These are phyloP conservation scores for Fusarium cicatricum DNA, from an alignment of 2,329 filamentous ascomycete genomes.

Conservation along the genomic window DNA sequence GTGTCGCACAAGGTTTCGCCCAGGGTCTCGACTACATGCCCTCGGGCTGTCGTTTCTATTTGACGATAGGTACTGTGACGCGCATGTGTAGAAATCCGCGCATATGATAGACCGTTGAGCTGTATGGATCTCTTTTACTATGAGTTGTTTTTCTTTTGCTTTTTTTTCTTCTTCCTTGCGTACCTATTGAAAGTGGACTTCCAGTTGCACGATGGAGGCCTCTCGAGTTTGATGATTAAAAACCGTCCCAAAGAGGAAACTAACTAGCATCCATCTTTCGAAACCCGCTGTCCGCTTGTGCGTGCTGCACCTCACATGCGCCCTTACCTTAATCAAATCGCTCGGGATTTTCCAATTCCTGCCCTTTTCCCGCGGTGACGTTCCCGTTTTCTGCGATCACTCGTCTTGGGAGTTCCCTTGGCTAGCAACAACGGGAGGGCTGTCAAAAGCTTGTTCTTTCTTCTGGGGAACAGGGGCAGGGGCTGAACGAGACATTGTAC, in stretches of 20 bases:
- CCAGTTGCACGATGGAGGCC: conserved; percentile 24
- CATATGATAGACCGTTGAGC: not conserved
- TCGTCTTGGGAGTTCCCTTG: conserved; percentile 4
- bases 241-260: conserved; percentile 24
- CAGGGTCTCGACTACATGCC: conserved; percentile 13
- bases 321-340: conserved; percentile 1
- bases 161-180: not conserved
- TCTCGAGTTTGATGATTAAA: conserved; percentile 17
- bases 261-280: conserved; percentile 14
- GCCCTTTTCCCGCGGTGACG: not conserved
- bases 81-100: not conserved
- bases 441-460: not conserved
- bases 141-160: conserved; percentile 26
- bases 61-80: not conserved
- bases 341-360: not conserved
- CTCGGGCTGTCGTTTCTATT: not conserved
- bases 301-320: not conserved
- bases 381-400: not conserved
- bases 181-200: not conserved
- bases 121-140: not conserved
- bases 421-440: not conserved
- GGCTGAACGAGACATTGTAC: not conserved
- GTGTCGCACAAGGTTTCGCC: conserved; percentile 8
- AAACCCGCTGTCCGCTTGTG: conserved; percentile 9
- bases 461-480: too few species aligned